Conservation (phyloP, 441 rosid genomes). For the Brassica hybrid region DNA sequence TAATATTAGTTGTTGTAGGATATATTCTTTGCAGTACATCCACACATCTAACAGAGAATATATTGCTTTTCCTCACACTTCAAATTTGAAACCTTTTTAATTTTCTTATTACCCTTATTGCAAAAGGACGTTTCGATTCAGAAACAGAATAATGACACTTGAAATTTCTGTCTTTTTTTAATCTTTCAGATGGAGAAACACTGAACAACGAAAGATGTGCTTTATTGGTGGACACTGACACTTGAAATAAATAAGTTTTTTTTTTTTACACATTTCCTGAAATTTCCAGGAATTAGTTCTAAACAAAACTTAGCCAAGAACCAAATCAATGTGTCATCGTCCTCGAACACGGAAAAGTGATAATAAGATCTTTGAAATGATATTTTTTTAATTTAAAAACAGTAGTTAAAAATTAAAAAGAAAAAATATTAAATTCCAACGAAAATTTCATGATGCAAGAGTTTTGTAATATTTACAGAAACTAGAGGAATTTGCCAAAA, state of each 20-base stretch:
- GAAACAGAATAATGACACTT: slow-evolving; percentile 25
- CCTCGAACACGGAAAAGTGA: too few relatives aligned
- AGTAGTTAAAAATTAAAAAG: neutral
- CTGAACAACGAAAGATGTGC: slow-evolving; percentile 23
- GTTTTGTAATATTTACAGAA: neutral
- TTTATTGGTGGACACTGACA: slow-evolving; percentile 36
- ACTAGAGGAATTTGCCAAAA: neutral
- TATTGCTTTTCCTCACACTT: slow-evolving; percentile 31
- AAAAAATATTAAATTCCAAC: neutral
- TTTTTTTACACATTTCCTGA: neutral
- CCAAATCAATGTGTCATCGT: neutral
- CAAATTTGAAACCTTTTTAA: slow-evolving; percentile 14
- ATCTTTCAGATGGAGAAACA: neutral
- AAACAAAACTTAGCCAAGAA: too few relatives aligned
- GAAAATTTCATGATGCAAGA: neutral
- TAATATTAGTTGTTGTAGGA: slow-evolving; percentile 33
- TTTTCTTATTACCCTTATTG: slow-evolving; percentile 34
- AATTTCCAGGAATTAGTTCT: neutral
- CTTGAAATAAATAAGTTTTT: neutral
- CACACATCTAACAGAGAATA: slow-evolving; percentile 40
- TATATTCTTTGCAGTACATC: slow-evolving; percentile 37
- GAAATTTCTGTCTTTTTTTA: slow-evolving; percentile 19
- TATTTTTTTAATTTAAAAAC: neutral
- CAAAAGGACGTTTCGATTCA: slow-evolving; percentile 24
- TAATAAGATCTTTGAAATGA: neutral